These are phyloP conservation scores for Ogataea trehalophila DNA, from an alignment of 805 yeast genomes.

Conservation along the genomic window DNA sequence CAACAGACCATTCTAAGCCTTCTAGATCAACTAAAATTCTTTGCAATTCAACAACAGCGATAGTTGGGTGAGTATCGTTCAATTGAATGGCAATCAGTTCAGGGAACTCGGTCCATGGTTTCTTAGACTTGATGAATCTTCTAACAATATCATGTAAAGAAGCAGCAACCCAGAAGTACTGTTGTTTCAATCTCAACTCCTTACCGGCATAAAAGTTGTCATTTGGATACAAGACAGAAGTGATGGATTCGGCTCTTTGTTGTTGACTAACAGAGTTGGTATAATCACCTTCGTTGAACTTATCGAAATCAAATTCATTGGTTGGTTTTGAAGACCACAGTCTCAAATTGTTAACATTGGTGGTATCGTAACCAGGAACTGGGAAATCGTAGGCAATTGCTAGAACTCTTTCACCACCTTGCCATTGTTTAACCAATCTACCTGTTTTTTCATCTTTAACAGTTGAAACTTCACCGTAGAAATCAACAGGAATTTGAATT, in stretches of 20 bases:
- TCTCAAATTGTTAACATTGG: constrained; percentile 82
- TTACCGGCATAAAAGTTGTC: constrained; percentile 91
- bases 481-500: constrained; percentile 84
- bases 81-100: constrained; percentile 87
- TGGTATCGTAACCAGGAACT: constrained; percentile 82
- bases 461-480: constrained; percentile 75
- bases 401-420: constrained; percentile 81
- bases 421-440: constrained; percentile 62
- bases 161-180: constrained; percentile 96
- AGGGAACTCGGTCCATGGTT: constrained; percentile 78
- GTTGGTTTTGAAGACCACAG: constrained; percentile 90
- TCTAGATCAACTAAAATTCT: constrained; percentile 83
- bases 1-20: constrained; percentile 72
- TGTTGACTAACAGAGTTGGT: constrained; percentile 76
- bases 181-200: constrained; percentile 89
- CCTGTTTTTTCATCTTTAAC: constrained; percentile 49
- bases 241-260: constrained; percentile 86
- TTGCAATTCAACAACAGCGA: constrained; percentile 86
- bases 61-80: constrained; percentile 92
- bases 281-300: constrained; percentile 90
- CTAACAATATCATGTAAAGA: constrained; percentile 87
- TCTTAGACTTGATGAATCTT: constrained; percentile 73
- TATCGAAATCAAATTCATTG: constrained; percentile 83
- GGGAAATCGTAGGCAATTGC: constrained; percentile 93
- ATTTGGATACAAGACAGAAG: constrained; percentile 90